A percentile compares a stretch with the other conserved stretches of the same genome.
Conservation (phyloP, 306 rosid species). For the Oemleria cerasiformis region DNA sequence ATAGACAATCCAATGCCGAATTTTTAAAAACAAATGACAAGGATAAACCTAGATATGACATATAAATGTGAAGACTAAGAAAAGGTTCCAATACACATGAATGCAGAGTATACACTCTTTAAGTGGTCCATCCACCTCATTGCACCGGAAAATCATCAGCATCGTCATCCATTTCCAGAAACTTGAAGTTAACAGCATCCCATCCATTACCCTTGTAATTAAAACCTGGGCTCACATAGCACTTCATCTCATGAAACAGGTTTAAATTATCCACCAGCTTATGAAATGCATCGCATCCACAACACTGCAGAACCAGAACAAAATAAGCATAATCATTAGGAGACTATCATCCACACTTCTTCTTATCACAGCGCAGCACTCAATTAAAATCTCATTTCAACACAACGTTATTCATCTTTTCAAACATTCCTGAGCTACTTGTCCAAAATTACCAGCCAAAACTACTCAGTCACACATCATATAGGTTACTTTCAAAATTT, state of each 20-base stretch:
- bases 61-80: slow-evolving; percentile 42
- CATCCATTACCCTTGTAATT: slow-evolving; percentile 67
- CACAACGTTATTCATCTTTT: not conserved
- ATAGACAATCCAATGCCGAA: slow-evolving; percentile 6
- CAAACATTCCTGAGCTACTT: not conserved
- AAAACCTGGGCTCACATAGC: slow-evolving; percentile 77
- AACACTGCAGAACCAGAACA: slow-evolving; percentile 52
- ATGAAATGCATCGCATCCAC: slow-evolving; percentile 89
- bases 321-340: not conserved
- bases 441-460: not conserved
- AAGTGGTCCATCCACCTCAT: slow-evolving; percentile 35
- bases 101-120: slow-evolving; percentile 34
- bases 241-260: slow-evolving; percentile 86
- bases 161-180: slow-evolving; percentile 52
- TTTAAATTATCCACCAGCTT: slow-evolving; percentile 95
- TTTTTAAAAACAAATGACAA: slow-evolving; percentile 10
- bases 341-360: not conserved
- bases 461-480: not conserved
- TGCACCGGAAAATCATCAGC: slow-evolving; percentile 49
- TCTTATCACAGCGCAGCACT: not conserved
- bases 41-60: slow-evolving; percentile 15
- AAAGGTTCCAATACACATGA: slow-evolving; percentile 23
- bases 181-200: slow-evolving; percentile 64
- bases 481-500: not conserved
- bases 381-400: not conserved